phyloP scores from a whole-genome alignment of 2,329 filamentous ascomycete species.

The Stachybotrys chartarum region DNA sequence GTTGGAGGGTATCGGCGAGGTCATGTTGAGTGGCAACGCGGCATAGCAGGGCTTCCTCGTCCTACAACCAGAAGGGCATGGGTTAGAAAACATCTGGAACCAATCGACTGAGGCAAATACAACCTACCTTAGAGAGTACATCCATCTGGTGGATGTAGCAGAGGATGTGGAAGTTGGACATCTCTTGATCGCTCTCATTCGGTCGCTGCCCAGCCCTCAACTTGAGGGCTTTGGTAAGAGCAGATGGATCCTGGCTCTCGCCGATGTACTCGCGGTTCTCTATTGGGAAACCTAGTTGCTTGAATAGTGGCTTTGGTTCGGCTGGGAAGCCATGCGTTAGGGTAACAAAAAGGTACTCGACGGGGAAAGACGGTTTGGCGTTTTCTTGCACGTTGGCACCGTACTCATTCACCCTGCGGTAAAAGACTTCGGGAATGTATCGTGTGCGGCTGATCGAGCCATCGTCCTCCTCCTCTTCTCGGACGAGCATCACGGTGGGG shows the following conservation, averaged over 20 bases:
- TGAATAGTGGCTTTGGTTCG: constrained; percentile 70
- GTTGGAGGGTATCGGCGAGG: constrained; percentile 70
- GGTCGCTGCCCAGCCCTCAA: constrained; percentile 51
- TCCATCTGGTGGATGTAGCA: constrained; percentile 76
- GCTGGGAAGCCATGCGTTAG: constrained; percentile 94
- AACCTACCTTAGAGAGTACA: constrained; percentile 73
- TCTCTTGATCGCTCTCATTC: constrained; percentile 54
- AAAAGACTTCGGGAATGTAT: constrained; percentile 98
- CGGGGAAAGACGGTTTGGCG: constrained; percentile 90
- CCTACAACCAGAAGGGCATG: constrained; percentile 43
- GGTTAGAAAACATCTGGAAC: neutral
- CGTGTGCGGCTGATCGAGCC: constrained; percentile 59
- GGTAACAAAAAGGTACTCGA: constrained; percentile 93
- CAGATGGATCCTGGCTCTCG: constrained; percentile 71
- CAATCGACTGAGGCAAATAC: neutral
- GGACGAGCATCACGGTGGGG: constrained; percentile 88
- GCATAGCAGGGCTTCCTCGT: constrained; percentile 81
- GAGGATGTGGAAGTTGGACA: constrained; percentile 94
- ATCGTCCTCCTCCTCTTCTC: constrained; percentile 82
- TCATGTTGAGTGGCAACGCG: constrained; percentile 78
- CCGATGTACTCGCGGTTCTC: constrained; percentile 87
- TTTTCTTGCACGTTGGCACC: constrained; percentile 95
- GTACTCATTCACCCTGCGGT: constrained; percentile 91
- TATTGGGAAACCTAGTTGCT: constrained; percentile 68
- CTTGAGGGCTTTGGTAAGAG: constrained; percentile 62